Conservation (phyloP, 2,329 filamentous ascomycete genomes). For the Juglanconis juglandina region DNA sequence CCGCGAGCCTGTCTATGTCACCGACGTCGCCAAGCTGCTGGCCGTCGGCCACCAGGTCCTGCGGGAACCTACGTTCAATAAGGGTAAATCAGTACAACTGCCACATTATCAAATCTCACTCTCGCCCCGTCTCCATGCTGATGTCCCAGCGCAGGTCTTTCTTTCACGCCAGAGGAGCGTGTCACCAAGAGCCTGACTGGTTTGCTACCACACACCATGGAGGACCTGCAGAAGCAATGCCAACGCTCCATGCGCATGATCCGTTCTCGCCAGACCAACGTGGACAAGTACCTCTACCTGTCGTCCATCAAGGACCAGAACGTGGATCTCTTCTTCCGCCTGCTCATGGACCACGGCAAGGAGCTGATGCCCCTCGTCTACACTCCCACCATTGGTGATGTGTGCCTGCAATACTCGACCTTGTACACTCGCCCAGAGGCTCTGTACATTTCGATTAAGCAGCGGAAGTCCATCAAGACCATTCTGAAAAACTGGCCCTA, state of each 20-base stretch:
- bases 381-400: slow-evolving; percentile 89
- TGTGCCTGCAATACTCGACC: slow-evolving; percentile 93
- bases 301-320: slow-evolving; percentile 72
- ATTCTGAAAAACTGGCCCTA: slow-evolving; percentile 94
- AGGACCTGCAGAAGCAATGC: slow-evolving; percentile 58
- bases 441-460: slow-evolving; percentile 92
- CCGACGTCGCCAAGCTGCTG: slow-evolving; percentile 35
- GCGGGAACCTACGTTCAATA: slow-evolving; percentile 62
- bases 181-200: slow-evolving; percentile 63
- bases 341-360: slow-evolving; percentile 72
- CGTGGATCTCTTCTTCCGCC: slow-evolving; percentile 77
- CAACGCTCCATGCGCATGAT: slow-evolving; percentile 72
- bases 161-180: slow-evolving; percentile 63
- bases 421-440: slow-evolving; percentile 94
- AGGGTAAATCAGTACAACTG: slow-evolving; percentile 42
- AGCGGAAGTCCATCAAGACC: slow-evolving; percentile 82
- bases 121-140: background rate
- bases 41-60: slow-evolving; percentile 61
- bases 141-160: slow-evolving; percentile 45
- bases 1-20: slow-evolving; percentile 50
- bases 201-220: slow-evolving; percentile 62
- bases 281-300: slow-evolving; percentile 84
- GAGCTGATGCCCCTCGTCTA: slow-evolving; percentile 83
- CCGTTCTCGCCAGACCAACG: slow-evolving; percentile 61
- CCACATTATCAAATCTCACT: background rate